These are phyloP conservation scores for Aphanomyces stellatus DNA, from an alignment of 352 stramenopile genomes.

Conservation along the genomic window DNA sequence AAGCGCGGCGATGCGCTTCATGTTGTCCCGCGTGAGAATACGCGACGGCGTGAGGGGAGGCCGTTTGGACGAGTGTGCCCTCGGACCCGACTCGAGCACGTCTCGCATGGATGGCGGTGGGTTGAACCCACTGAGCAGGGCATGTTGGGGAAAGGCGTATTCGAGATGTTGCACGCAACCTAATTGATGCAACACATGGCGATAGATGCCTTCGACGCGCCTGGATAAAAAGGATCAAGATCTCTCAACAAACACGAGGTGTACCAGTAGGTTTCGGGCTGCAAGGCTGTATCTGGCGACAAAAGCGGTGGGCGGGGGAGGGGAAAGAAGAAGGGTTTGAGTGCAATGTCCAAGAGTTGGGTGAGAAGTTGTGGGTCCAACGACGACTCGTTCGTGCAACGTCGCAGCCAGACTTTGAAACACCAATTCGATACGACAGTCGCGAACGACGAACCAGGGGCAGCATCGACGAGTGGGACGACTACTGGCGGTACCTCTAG, in stretches of 20 bases:
- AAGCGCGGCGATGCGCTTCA: background rate
- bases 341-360: background rate
- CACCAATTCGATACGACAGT: background rate
- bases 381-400: background rate
- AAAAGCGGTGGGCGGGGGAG: background rate
- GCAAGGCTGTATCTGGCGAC: background rate
- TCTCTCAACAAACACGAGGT: background rate
- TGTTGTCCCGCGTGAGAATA: background rate
- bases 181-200: background rate
- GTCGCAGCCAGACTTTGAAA: background rate
- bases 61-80: background rate
- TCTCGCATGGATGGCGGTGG: background rate
- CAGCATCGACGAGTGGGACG: background rate
- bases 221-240: background rate
- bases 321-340: background rate
- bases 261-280: constrained; percentile 13
- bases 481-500: background rate
- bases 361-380: background rate
- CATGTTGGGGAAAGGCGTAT: background rate
- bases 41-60: background rate
- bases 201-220: background rate
- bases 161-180: background rate
- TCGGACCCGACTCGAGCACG: background rate
- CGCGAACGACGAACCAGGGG: background rate
- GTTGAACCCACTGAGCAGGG: background rate